Percentiles rank a stretch among this genome's conserved stretches.
Conservation (phyloP, 495 filamentous ascomycete species). For the Staphylotrichum tortipilum region DNA sequence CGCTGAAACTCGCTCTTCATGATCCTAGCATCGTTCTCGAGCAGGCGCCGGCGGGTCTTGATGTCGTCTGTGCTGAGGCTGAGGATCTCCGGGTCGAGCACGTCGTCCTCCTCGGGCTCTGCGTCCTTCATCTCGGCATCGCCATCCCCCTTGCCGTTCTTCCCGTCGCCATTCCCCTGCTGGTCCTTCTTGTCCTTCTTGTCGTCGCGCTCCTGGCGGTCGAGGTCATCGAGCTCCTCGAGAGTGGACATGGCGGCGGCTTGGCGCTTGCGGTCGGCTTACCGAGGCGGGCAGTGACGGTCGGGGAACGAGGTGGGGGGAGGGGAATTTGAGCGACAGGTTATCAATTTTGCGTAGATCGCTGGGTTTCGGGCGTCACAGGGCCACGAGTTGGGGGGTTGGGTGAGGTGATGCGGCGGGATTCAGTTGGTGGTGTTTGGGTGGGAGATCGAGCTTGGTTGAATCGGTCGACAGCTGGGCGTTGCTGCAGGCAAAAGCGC, state of each 20-base stretch:
- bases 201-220: constrained; percentile 64
- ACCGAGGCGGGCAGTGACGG: not conserved
- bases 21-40: constrained; percentile 95
- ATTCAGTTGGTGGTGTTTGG: constrained; percentile 14
- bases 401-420: constrained; percentile 7
- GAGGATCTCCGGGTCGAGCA: constrained; percentile 84
- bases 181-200: constrained; percentile 64
- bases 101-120: constrained; percentile 63
- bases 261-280: constrained; percentile 1
- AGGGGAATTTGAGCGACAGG: not conserved
- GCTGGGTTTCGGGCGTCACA: not conserved
- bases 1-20: constrained; percentile 97
- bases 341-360: not conserved
- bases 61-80: constrained; percentile 89
- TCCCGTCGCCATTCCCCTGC: constrained; percentile 62
- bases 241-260: constrained; percentile 29
- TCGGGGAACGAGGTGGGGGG: not conserved
- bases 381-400: not conserved
- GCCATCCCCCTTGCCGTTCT: constrained; percentile 56
- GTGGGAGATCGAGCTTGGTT: constrained; percentile 20
- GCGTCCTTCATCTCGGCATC: constrained; percentile 89
- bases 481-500: constrained; percentile 30
- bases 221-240: constrained; percentile 38
- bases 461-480: constrained; percentile 17
- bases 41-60: constrained; percentile 69